Percentiles rank a stretch among this genome's conserved stretches.
These are phyloP conservation scores for Orbilia javanica DNA, from an alignment of 2,329 filamentous ascomycete genomes.

Conservation along the genomic window DNA sequence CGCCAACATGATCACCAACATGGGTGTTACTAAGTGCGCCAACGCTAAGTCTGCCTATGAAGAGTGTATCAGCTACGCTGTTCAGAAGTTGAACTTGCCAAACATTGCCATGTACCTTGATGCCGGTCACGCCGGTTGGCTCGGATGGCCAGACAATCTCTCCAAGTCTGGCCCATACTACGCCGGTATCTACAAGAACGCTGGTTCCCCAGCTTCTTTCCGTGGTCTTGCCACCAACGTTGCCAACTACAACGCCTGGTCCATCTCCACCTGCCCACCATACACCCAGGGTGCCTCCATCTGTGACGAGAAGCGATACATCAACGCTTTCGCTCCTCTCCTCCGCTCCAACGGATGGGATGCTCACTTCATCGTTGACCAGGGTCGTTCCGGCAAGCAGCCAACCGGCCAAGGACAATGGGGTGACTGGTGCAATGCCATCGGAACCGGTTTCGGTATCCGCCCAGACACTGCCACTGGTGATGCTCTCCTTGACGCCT, in stretches of 20 bases:
- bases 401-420: constrained; percentile 70
- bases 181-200: constrained; percentile 68
- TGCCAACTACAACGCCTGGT: constrained; percentile 71
- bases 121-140: constrained; percentile 72
- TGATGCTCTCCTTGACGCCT: constrained; percentile 62
- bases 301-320: constrained; percentile 64
- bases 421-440: constrained; percentile 68
- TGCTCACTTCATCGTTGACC: constrained; percentile 69
- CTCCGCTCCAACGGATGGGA: constrained; percentile 62
- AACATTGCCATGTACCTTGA: constrained; percentile 73
- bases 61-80: constrained; percentile 69
- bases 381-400: constrained; percentile 69
- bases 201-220: constrained; percentile 69
- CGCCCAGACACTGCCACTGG: constrained; percentile 61
- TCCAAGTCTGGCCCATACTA: constrained; percentile 68
- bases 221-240: constrained; percentile 73
- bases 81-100: constrained; percentile 70
- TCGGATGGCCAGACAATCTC: constrained; percentile 72
- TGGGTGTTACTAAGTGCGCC: constrained; percentile 69
- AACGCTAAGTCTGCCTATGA: constrained; percentile 69
- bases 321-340: constrained; percentile 66
- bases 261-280: constrained; percentile 63
- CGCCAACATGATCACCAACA: constrained; percentile 73
- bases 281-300: constrained; percentile 66
- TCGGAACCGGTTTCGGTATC: constrained; percentile 63